These are phyloP conservation scores for Alternaria arborescens DNA, from an alignment of 2,329 filamentous ascomycete genomes.

Conservation along the genomic window DNA sequence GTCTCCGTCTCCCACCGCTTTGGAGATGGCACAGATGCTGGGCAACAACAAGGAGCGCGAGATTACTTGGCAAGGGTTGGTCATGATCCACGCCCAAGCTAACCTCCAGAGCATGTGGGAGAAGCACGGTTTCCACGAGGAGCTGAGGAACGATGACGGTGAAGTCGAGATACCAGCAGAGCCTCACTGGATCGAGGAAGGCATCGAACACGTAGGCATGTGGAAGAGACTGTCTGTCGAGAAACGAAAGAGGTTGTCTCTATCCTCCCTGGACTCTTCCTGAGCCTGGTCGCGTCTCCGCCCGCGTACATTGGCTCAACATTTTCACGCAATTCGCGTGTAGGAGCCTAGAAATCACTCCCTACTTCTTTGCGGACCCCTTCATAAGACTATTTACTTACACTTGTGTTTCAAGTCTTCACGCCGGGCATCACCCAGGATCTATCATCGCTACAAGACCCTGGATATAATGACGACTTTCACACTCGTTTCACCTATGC, in stretches of 20 bases:
- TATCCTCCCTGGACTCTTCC: slow-evolving; percentile 18
- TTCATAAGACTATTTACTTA: not conserved
- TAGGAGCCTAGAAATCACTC: not conserved
- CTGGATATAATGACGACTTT: not conserved
- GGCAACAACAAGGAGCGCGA: slow-evolving; percentile 50
- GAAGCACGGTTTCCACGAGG: slow-evolving; percentile 78
- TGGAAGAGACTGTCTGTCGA: slow-evolving; percentile 60
- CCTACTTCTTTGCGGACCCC: not conserved
- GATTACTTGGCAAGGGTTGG: slow-evolving; percentile 74
- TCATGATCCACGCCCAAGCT: slow-evolving; percentile 82
- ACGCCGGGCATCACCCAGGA: not conserved
- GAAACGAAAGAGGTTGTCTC: slow-evolving; percentile 21
- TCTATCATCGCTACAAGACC: not conserved
- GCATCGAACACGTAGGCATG: slow-evolving; percentile 87
- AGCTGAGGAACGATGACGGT: slow-evolving; percentile 67
- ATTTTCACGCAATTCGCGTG: not conserved
- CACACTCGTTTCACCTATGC: not conserved
- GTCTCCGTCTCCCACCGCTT: slow-evolving; percentile 47
- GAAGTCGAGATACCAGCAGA: slow-evolving; percentile 43
- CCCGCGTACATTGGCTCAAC: not conserved
- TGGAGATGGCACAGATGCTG: slow-evolving; percentile 57
- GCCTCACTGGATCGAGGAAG: slow-evolving; percentile 77
- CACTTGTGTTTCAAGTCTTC: not conserved
- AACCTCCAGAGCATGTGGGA: slow-evolving; percentile 71
- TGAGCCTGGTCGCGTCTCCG: not conserved